These are phyloP conservation scores for Plantago ovata DNA, from an alignment of 257 asterid genomes.

Conservation along the genomic window DNA sequence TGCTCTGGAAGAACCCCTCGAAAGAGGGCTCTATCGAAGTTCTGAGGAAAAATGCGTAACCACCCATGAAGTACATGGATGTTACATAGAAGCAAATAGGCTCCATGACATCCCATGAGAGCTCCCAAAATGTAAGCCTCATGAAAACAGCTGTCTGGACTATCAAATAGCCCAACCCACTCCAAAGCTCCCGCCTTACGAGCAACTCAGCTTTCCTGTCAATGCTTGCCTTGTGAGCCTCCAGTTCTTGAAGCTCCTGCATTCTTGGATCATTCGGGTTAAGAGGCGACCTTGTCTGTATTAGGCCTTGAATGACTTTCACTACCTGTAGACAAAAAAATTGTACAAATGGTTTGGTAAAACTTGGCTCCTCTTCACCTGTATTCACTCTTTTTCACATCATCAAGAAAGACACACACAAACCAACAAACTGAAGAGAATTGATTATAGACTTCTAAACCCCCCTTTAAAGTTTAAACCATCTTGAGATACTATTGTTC, in stretches of 20 bases:
- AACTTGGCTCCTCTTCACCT: constrained; percentile 37
- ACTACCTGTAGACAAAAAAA: constrained; percentile 67
- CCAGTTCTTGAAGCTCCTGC: constrained; percentile 61
- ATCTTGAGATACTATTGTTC: not conserved
- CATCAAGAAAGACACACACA: not conserved
- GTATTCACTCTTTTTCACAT: not conserved
- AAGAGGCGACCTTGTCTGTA: constrained; percentile 36
- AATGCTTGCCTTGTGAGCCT: constrained; percentile 48
- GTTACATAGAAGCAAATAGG: constrained; percentile 88
- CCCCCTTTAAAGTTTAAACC: not conserved
- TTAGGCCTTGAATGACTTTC: constrained; percentile 71
- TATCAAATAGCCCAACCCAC: constrained; percentile 57
- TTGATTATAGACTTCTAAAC: not conserved
- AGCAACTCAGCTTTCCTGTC: constrained; percentile 49
- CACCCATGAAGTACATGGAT: constrained; percentile 70
- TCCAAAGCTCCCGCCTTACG: constrained; percentile 66
- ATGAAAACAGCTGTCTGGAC: constrained; percentile 82
- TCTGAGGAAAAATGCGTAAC: constrained; percentile 67
- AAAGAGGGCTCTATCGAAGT: constrained; percentile 77
- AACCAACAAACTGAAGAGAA: not conserved
- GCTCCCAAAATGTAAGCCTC: constrained; percentile 95
- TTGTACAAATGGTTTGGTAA: constrained; percentile 51
- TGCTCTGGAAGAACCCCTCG: constrained; percentile 76
- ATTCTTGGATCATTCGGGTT: constrained; percentile 39
- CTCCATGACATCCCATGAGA: constrained; percentile 96